Evolutionary conservation across 2,329 filamentous ascomycete species (phyloP).

Genomic region (Cyphellophora attinorum): DNA sequence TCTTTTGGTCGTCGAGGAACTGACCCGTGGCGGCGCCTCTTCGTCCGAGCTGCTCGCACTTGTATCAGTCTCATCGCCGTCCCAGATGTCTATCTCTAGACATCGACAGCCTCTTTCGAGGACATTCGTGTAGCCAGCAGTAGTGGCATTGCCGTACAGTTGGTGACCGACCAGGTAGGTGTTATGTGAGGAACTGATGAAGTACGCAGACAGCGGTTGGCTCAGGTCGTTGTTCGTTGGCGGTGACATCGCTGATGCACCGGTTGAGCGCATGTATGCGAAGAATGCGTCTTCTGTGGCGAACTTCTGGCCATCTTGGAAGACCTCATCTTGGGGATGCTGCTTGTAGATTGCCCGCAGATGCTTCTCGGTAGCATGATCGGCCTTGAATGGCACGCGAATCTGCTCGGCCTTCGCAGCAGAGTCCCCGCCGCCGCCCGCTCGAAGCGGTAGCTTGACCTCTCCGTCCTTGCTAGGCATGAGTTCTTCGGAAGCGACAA

Average conservation of each 20-base stretch:
- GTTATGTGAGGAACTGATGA: conserved; percentile 90
- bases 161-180: conserved; percentile 87
- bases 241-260: conserved; percentile 36
- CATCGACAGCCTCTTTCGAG: conserved; percentile 73
- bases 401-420: neutral
- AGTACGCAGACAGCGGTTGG: conserved; percentile 75
- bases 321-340: conserved; percentile 12
- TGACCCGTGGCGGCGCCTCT: conserved; percentile 6
- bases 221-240: conserved; percentile 45
- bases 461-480: no score
- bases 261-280: conserved; percentile 32
- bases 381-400: neutral
- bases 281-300: conserved; percentile 23
- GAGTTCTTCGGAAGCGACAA: no score
- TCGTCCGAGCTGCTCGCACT: conserved; percentile 20
- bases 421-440: neutral
- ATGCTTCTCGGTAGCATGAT: neutral
- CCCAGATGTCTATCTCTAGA: conserved; percentile 93
- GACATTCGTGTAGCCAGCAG: conserved; percentile 68
- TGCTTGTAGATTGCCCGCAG: conserved; percentile 18
- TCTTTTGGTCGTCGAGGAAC: conserved; percentile 9
- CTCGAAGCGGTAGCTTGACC: neutral
- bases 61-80: conserved; percentile 47
- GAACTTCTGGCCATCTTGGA: conserved; percentile 11
- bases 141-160: conserved; percentile 65